Base-by-base conservation (phyloP, 176 grass and related monocot species). In the Chrysopogon serrulatus region DNA sequence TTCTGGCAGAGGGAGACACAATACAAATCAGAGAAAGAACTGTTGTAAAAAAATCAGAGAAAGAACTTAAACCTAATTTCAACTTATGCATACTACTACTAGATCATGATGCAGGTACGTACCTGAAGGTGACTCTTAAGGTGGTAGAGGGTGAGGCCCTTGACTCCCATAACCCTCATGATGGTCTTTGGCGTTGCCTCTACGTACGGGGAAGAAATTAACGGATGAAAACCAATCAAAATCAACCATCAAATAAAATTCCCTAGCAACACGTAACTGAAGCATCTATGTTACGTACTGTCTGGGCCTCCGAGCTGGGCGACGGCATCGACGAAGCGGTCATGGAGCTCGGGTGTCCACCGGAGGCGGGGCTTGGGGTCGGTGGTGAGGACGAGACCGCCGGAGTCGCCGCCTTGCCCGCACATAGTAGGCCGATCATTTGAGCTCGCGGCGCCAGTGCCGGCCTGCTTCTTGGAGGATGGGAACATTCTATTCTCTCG, bases 111-210 rank as follows among this genome's bases (percentile, higher is more conserved):
- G n/a, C 28, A 36, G 33, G 48, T 49, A 68, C 82, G 15, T 91
- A 98, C 96, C 89, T 98, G 96, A 65, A 98, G 93, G 67, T 98
- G 96, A 44, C 96, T 98, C 89, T 98, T 98, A 66, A 98, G 93
- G 60, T 98, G 96, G 12, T 98, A 98, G 5, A 98, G 93, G 6
- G 96, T 98, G 47, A 98, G 96, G 21, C 96, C 96, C 77, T 98
- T 98, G 8, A 98, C 96, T 74, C 96, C 96, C 96, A 98, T 98
- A 73, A 93, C 96, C 87, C 93, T 98, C 96, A 98, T 93, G 88
- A 98, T 98, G 37, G 96, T 98, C 77, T 98, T 98, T 67, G 96
- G 96, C 37, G 96, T 98, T 15, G 96, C 96, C 85, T 98, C 96
- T 98, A 73, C 48, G 42, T 39, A 40, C 36, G 9, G 21, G 2